These are phyloP conservation scores for Pyrenophora tritici-repentis DNA, from an alignment of 2,329 filamentous ascomycete genomes.

Conservation along the genomic window DNA sequence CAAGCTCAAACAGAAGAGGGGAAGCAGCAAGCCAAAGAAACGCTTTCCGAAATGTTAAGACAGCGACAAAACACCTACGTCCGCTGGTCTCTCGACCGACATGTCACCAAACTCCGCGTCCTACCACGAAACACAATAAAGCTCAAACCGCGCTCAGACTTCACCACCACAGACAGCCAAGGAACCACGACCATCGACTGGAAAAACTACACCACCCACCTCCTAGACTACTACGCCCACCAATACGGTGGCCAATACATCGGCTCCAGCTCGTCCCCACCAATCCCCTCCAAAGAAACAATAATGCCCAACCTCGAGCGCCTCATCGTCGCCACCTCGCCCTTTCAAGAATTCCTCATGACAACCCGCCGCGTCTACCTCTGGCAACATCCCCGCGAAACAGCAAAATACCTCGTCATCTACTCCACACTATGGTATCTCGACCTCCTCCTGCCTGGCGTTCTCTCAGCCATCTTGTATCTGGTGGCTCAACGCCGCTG, in stretches of 20 bases:
- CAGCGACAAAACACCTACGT: conserved; percentile 42
- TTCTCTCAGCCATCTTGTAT: conserved; percentile 28
- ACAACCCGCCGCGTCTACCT: conserved; percentile 43
- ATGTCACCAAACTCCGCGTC: conserved; percentile 42
- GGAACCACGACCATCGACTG: conserved; percentile 32
- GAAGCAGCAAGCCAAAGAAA: conserved; percentile 21
- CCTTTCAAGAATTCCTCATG: conserved; percentile 44
- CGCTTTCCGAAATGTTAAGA: conserved; percentile 27
- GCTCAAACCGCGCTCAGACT: conserved; percentile 27
- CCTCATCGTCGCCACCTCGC: conserved; percentile 46
- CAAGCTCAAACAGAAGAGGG: conserved; percentile 18
- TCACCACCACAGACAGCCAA: conserved; percentile 26
- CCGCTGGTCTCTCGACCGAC: conserved; percentile 45
- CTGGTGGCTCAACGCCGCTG: conserved; percentile 28
- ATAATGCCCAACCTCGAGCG: conserved; percentile 45
- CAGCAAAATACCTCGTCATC: conserved; percentile 35
- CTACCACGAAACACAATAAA: conserved; percentile 27
- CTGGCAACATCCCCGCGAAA: conserved; percentile 43
- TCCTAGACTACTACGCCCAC: conserved; percentile 35
- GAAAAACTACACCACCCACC: conserved; percentile 35
- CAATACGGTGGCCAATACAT: conserved; percentile 48
- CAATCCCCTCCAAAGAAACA: conserved; percentile 37
- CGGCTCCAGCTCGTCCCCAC: conserved; percentile 38
- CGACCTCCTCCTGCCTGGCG: conserved; percentile 34
- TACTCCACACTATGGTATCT: conserved; percentile 34